Evolutionary conservation across 108 stramenopile species (phyloP).

Genomic region (Cyclotella cryptica): DNA sequence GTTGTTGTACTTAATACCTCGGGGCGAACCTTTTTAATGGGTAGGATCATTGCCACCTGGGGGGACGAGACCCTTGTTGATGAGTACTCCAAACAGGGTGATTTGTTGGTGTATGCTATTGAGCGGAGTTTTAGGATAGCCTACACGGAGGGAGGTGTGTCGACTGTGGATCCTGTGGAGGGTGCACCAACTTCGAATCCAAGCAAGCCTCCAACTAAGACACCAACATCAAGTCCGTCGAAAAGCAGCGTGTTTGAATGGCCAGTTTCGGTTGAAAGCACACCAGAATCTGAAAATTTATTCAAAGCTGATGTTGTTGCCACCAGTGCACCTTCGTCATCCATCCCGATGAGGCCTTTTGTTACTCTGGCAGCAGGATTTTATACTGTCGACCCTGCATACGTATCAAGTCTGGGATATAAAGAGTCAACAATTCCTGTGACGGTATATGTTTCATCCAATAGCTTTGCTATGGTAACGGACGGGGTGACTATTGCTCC

Average conservation of each 20-base stretch:
- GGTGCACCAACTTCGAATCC: neutral
- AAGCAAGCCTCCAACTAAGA: neutral
- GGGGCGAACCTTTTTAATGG: neutral
- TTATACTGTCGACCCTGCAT: slow-evolving; percentile 6
- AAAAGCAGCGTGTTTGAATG: neutral
- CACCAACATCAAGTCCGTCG: neutral
- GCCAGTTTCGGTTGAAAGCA: neutral
- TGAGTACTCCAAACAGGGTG: slow-evolving; percentile 19
- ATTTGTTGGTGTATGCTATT: slow-evolving; percentile 29
- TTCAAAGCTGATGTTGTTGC: neutral
- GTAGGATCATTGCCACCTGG: slow-evolving; percentile 16
- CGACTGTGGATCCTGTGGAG: neutral
- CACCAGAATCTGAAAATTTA: neutral
- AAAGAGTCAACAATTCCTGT: neutral
- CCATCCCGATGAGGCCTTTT: neutral
- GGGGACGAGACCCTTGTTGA: slow-evolving; percentile 22
- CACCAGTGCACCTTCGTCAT: neutral
- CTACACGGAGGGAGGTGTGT: neutral
- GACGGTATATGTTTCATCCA: neutral
- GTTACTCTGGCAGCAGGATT: neutral
- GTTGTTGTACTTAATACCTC: slow-evolving; percentile 18
- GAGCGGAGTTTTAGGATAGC: slow-evolving; percentile 23
- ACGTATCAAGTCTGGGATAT: slow-evolving; percentile 10
- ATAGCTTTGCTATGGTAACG: slow-evolving; percentile 8
- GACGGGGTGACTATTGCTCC: slow-evolving; percentile 9